Evolutionary conservation across 139 green algal genomes (phyloP), one percentile per base, ranked within the genome.

Genomic region (Tetradesmus lagerheimii): DNA sequence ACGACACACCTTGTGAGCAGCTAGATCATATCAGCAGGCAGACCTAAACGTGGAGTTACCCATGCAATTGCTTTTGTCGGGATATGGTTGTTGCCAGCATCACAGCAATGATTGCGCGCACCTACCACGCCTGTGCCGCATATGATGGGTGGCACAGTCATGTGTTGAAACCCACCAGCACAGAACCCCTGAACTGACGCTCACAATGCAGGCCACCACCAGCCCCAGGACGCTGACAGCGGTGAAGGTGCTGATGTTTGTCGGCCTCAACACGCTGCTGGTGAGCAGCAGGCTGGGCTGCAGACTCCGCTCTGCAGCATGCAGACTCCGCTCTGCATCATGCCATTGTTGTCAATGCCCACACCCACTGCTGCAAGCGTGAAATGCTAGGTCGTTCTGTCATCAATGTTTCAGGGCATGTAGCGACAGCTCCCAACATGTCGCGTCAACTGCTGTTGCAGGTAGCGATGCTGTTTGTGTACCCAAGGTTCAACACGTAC

Each of bases 201-300:
- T 62, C n/a, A n/a, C n/a, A n/a, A n/a, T 47, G 37, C 80, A 86
- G 80, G 80, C 80, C 45, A 74, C 80, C 29, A 86, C n/a, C 34
- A 86, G 45, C 39, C 80, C n/a, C 14, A 34, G 4, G 20, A 74
- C n/a, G 11, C 4, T 86, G 80, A 86, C 47, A n/a, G 14, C 45
- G 2, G 45, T 83, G 25, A 91, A 86, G 37, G 14, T 91, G 41
- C 14, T 80, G 16, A 83, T 91, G 74, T 91, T 91, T 79, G 35
- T 91, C 23, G 76, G 45, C 23, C 76, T 91, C 50, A 91, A 91
- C 62, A 83, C 87, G 15, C 41, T 83, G 20, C 74, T 91, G 41
- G 87, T 91, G 47, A 86, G 87, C 57, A 64, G 50, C 50, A 27
- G 50, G 50, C 50, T 23, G 15, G 5, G 15, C 50, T 64, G 50